Base-by-base conservation (phyloP, 2,329 filamentous ascomycete species). In the Leptographium galeiforme region DNA sequence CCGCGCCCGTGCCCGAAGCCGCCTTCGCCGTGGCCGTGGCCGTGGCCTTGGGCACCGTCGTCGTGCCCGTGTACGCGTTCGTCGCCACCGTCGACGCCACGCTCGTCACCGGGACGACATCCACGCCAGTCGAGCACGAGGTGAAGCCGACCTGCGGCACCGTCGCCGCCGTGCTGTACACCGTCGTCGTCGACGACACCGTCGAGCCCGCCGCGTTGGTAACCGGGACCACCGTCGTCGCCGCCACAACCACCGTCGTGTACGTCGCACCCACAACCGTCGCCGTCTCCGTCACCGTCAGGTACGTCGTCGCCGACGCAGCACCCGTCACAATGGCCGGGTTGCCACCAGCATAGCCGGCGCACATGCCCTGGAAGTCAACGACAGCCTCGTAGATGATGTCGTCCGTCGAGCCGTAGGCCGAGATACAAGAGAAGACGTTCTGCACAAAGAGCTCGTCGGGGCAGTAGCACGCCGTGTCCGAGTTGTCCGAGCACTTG, bases 301-400 rank as follows among this genome's bases (percentile, higher is more conserved):
- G 74, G 68, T 84, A 77, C 53, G 75, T 76, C 61, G 80, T 79
- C 66, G 81, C 72, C 41, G 75, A 74, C 19, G 39, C 16, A 61
- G 88, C 81, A 58, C 79, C 82, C 50, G 86, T 94, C 64, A 88
- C 79, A 63, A 97, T 87, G 58, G 77, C 87, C n/a, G 90, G 89
- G 78, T 96, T 95, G 65, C 78, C 62, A 16, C 77, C 73, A 39
- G 88, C 77, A 69, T 84, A 84, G 52, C 77, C 71, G 55, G 86
- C 89, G 73, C 91, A 97, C 70, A 97, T 87, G 67, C 90, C 90
- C 69, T 90, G 84, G 75, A 96, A 85, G 80, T 87, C 95, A 62
- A 79, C 78, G 56, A 93, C 77, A 56, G 89, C 87, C 61, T 81
- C 71, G 53, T 80, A 74, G 61, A 91, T 76, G 64, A 87, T 78